Evolutionary conservation across 2,329 filamentous ascomycete species (phyloP).

Genomic region (Fusarium chaquense): DNA sequence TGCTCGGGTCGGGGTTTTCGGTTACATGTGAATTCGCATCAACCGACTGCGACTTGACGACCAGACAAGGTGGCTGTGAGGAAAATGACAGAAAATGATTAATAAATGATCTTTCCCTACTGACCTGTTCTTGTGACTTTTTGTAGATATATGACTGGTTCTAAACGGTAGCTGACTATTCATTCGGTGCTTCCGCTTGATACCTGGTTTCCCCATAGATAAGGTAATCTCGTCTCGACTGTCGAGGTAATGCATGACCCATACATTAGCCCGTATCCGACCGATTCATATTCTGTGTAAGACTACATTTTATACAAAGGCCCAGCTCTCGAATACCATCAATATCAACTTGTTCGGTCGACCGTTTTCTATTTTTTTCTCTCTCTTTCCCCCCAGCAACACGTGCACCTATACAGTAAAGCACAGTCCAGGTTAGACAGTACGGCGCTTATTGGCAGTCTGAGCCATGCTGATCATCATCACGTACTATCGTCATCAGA

Average conservation of each 20-base stretch:
- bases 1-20: constrained; percentile 34
- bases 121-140: constrained; percentile 14
- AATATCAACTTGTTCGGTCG: background rate
- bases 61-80: constrained; percentile 14
- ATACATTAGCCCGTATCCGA: background rate
- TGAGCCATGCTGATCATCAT: constrained; percentile 28
- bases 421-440: background rate
- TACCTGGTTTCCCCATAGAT: background rate
- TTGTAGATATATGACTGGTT: background rate
- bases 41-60: background rate
- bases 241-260: background rate
- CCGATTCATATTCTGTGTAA: background rate
- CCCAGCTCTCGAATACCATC: background rate
- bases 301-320: background rate
- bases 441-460: background rate
- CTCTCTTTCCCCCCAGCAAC: background rate
- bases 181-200: background rate
- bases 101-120: background rate
- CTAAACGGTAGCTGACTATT: constrained; percentile 17
- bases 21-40: constrained; percentile 46
- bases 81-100: background rate
- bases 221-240: background rate
- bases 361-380: background rate
- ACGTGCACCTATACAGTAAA: background rate
- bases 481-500: constrained; percentile 8